phyloP scores from a whole-genome alignment of 176 grass and related monocot genomes.

The Leersia perrieri region DNA sequence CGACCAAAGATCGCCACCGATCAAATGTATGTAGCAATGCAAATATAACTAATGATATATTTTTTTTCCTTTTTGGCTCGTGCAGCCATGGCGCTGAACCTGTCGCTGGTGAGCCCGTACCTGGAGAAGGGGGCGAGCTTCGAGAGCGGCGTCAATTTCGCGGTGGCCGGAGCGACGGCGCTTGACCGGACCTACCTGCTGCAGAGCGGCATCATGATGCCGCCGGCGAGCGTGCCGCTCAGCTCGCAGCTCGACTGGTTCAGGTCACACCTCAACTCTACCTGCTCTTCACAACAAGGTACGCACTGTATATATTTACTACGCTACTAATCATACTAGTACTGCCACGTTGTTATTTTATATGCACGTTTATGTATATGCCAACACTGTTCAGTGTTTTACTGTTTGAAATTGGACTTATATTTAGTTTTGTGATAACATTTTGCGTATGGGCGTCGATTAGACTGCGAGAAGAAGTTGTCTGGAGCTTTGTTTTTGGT shows the following conservation, averaged over 20 bases:
- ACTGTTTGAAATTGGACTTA: background rate
- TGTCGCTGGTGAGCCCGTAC: constrained; percentile 72
- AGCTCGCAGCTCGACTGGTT: constrained; percentile 85
- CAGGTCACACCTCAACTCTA: constrained; percentile 61
- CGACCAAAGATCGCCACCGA: too few species aligned
- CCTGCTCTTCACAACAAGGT: constrained; percentile 59
- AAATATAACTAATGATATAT: too few species aligned
- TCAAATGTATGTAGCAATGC: too few species aligned
- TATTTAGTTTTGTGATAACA: background rate
- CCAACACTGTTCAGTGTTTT: too few species aligned
- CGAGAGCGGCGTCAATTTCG: constrained; percentile 72
- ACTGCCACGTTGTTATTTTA: too few species aligned
- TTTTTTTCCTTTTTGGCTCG: too few species aligned
- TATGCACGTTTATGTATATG: too few species aligned
- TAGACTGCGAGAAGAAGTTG: constrained; percentile 60
- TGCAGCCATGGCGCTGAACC: constrained; percentile 74
- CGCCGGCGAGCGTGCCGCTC: constrained; percentile 57
- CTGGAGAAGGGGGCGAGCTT: constrained; percentile 64
- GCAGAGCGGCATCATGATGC: constrained; percentile 36
- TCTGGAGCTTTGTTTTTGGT: constrained; percentile 69
- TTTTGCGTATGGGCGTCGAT: background rate
- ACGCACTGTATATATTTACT: too few species aligned
- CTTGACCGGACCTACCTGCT: constrained; percentile 51
- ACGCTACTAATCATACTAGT: too few species aligned
- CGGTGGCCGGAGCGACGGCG: constrained; percentile 82